Percentiles rank a stretch among this genome's conserved stretches.
phyloP scores from a whole-genome alignment of 2,329 filamentous ascomycete species.

The Colletotrichum agaves region DNA sequence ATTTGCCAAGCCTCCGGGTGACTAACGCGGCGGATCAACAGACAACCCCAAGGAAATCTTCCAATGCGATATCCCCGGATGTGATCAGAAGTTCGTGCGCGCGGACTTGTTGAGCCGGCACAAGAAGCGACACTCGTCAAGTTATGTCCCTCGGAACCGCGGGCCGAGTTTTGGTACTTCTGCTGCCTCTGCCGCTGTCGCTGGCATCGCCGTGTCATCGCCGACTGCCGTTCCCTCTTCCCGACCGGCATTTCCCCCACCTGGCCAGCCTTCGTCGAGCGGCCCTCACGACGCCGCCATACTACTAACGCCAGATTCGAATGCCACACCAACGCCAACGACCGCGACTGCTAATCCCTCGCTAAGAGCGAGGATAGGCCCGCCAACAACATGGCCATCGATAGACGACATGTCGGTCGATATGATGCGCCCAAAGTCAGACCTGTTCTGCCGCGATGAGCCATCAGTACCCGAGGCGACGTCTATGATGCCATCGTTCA shows the following conservation, averaged over 20 bases:
- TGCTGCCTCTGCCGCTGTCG: constrained; percentile 35
- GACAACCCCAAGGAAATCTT: constrained; percentile 85
- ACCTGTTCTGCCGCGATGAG: constrained; percentile 49
- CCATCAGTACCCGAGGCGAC: constrained; percentile 46
- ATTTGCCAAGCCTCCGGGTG: neutral
- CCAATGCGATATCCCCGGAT: constrained; percentile 78
- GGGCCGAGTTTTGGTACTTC: constrained; percentile 58
- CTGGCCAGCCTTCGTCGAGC: constrained; percentile 43
- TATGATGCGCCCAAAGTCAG: constrained; percentile 51
- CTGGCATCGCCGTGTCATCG: constrained; percentile 22
- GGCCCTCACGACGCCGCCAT: constrained; percentile 59
- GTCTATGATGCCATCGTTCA: constrained; percentile 46
- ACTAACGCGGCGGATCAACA: constrained; percentile 46
- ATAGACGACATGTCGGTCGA: constrained; percentile 48
- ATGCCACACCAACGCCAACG: constrained; percentile 43
- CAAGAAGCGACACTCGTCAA: constrained; percentile 71
- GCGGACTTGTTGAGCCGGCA: constrained; percentile 79
- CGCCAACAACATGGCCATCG: constrained; percentile 47
- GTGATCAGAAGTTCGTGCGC: constrained; percentile 80
- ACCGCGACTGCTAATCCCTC: constrained; percentile 37
- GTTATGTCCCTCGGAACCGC: constrained; percentile 62
- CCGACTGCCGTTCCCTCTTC: constrained; percentile 40
- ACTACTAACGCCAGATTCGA: constrained; percentile 55
- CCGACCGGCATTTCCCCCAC: constrained; percentile 8
- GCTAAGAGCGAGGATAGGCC: constrained; percentile 39